Conservation (phyloP, 352 stramenopile species). For the Pythium phragmitis region DNA sequence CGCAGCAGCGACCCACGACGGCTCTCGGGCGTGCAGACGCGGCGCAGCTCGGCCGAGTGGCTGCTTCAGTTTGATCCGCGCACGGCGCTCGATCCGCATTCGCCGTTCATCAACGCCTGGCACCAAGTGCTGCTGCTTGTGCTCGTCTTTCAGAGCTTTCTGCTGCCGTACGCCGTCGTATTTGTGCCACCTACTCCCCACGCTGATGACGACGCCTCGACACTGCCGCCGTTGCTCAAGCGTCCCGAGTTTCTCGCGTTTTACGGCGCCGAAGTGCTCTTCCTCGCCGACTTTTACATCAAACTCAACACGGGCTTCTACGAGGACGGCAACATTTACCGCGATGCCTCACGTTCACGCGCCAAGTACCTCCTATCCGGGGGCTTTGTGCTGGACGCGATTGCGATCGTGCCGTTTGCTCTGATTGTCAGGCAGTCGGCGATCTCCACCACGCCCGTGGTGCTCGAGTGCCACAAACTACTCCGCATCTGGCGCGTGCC, state of each 20-base stretch:
- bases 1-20: constrained; percentile 23
- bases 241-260: constrained; percentile 27
- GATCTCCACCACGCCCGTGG: constrained; percentile 15
- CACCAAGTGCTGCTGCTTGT: constrained; percentile 42
- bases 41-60: constrained; percentile 22
- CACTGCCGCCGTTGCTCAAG: constrained; percentile 17
- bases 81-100: constrained; percentile 56
- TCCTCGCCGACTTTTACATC: constrained; percentile 55
- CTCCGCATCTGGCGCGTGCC: constrained; percentile 42
- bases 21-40: constrained; percentile 13
- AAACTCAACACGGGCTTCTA: constrained; percentile 62
- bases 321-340: constrained; percentile 46
- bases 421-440: constrained; percentile 17
- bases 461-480: constrained; percentile 57
- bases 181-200: constrained; percentile 14
- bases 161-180: constrained; percentile 45
- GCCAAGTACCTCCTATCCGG: constrained; percentile 41
- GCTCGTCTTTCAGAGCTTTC: constrained; percentile 47
- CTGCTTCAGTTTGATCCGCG: constrained; percentile 36
- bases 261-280: constrained; percentile 42
- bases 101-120: constrained; percentile 44
- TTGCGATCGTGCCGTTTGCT: constrained; percentile 43
- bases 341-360: constrained; percentile 38
- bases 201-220: background rate
- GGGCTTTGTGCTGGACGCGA: constrained; percentile 44